Percentiles rank a stretch among this genome's conserved stretches.
Evolutionary conservation across 139 green algal genomes (phyloP).

Genomic region (Auxenochlorella pyrenoidosa): DNA sequence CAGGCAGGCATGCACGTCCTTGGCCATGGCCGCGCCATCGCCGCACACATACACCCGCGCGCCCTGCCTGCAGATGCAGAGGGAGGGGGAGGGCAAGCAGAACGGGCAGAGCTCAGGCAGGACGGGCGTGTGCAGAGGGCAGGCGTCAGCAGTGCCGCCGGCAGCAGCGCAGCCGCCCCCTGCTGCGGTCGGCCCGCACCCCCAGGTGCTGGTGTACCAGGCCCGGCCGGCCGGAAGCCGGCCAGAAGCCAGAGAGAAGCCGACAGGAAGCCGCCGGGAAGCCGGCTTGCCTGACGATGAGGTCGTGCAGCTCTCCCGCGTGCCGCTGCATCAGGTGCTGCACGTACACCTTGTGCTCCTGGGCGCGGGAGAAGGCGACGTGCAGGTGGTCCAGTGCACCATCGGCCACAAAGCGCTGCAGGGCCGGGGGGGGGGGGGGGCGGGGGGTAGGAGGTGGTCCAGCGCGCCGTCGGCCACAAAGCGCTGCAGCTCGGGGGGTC

Average conservation of each 20-base stretch:
- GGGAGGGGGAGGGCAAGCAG: too few species aligned
- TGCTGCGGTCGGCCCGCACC: too few species aligned
- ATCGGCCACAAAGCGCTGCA: constrained; percentile 65
- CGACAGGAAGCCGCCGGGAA: background rate
- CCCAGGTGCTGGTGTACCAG: background rate
- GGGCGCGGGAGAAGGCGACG: constrained; percentile 81
- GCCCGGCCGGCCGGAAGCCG: too few species aligned
- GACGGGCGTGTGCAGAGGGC: too few species aligned
- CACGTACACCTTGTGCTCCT: constrained; percentile 81
- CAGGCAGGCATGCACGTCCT: constrained; percentile 90
- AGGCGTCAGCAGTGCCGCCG: too few species aligned
- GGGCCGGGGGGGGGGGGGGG: too few species aligned
- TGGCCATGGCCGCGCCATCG: constrained; percentile 92
- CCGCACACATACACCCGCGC: constrained; percentile 88
- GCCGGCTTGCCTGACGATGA: constrained; percentile 29
- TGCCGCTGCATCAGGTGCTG: constrained; percentile 86
- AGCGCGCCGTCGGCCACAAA: constrained; percentile 79
- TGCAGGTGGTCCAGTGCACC: constrained; percentile 79
- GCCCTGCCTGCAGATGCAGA: constrained; percentile 46
- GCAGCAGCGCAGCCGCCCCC: too few species aligned
- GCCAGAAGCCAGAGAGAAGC: background rate
- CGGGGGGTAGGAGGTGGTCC: constrained; percentile 47
- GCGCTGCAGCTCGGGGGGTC: too few species aligned
- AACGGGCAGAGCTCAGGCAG: too few species aligned
- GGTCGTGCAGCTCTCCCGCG: constrained; percentile 54